Conservation (phyloP, 768 basidiomycete species). For the Leccinum barrowsii region DNA sequence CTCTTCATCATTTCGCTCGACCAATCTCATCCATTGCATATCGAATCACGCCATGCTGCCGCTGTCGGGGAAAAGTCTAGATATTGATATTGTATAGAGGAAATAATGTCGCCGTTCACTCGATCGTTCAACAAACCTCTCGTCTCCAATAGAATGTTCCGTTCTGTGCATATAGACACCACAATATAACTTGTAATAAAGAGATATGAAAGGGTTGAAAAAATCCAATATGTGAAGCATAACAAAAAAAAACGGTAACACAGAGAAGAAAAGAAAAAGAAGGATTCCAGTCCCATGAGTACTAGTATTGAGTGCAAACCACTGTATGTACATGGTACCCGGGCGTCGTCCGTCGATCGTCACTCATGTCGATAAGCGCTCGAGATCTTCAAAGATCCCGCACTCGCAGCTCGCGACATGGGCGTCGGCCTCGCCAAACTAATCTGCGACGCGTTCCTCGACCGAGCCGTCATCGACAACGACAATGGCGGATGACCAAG, state of each 20-base stretch:
- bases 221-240: background rate
- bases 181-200: background rate
- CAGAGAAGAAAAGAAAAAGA: background rate
- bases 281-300: background rate
- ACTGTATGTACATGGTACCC: background rate
- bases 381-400: constrained; percentile 9
- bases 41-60: too few species aligned
- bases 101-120: background rate
- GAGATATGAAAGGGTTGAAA: background rate
- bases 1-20: background rate
- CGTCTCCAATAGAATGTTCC: background rate
- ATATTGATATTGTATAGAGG: too few species aligned
- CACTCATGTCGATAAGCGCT: constrained; percentile 13
- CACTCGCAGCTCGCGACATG: constrained; percentile 35
- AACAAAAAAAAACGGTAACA: background rate
- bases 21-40: too few species aligned
- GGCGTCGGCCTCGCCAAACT: constrained; percentile 49
- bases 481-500: constrained; percentile 36
- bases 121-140: background rate
- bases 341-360: background rate
- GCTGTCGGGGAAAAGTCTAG: background rate
- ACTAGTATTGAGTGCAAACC: background rate
- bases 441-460: constrained; percentile 64
- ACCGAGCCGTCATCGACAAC: constrained; percentile 47
- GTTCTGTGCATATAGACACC: background rate